These are phyloP conservation scores for Penicillium bialowiezense DNA, from an alignment of 495 filamentous ascomycete species.

Conservation along the genomic window DNA sequence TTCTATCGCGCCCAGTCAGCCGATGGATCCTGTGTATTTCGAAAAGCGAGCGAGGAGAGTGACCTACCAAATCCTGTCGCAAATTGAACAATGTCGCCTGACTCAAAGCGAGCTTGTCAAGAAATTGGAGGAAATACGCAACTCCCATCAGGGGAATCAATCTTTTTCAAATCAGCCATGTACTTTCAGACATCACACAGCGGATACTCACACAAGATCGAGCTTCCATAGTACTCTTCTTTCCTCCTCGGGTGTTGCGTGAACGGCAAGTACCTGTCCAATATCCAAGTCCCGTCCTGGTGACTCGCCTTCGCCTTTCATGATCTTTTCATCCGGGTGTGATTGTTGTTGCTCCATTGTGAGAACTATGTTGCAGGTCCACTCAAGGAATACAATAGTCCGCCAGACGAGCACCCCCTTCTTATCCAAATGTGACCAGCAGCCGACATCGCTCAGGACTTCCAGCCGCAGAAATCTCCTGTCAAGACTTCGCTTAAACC, in stretches of 20 bases:
- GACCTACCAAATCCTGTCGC: slow-evolving; percentile 32
- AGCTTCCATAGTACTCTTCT: slow-evolving; percentile 28
- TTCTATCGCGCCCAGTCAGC: slow-evolving; percentile 18
- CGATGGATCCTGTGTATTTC: too few species aligned
- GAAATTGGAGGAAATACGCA: slow-evolving; percentile 45
- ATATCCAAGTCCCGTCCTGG: slow-evolving; percentile 25
- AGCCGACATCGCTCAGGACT: neutral
- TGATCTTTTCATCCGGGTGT: slow-evolving; percentile 6
- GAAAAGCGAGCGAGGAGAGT: too few species aligned
- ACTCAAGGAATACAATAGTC: neutral
- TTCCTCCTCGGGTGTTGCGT: slow-evolving; percentile 27
- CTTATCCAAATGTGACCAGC: neutral
- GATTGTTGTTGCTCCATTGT: neutral
- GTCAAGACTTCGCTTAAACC: slow-evolving; percentile 9
- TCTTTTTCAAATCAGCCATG: slow-evolving; percentile 7
- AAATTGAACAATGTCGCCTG: slow-evolving; percentile 51
- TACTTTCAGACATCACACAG: neutral
- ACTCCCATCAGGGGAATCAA: slow-evolving; percentile 43
- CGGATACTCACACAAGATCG: slow-evolving; percentile 26
- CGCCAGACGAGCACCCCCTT: neutral
- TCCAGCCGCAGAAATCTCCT: neutral
- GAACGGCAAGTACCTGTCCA: slow-evolving; percentile 25
- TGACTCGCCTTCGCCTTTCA: slow-evolving; percentile 6
- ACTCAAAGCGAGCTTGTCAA: slow-evolving; percentile 54
- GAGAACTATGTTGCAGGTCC: neutral